Evolutionary conservation across 1,284 basidiomycete species (phyloP), one percentile per base, ranked within the genome.

Genomic region (Ceratobasidium sp.): DNA sequence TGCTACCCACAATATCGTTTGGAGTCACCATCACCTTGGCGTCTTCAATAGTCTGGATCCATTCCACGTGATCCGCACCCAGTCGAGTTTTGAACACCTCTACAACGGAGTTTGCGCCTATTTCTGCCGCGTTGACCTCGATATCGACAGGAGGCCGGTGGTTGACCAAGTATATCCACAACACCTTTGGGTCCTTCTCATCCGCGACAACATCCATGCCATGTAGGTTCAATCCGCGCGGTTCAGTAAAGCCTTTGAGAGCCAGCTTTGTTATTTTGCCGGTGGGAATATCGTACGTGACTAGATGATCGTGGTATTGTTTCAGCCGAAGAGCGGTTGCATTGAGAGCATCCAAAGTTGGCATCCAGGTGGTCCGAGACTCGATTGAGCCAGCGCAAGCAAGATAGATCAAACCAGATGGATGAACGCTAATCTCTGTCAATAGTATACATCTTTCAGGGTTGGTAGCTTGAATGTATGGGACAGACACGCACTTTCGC

Each of bases 181-280:
- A 83, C 47, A 86, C 81, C 19, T 83, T 81, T 2, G 87, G 82
- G 77, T 89, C 82, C 2, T 83, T 79, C 1, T 82, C 78, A 1
- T 89, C 89, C 2, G 86, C 84, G 3, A 91, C 90, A 22, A 93
- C 87, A 74, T 92, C 91, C 87, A 94, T 89, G 11, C 91, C 92
- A 78, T 93, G 91, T 17, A 90, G 78, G 41, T 88, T 88, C 54
- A 93, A 82, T 0, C 87, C 88, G 9, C 85, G 83, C n/a, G 76
- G 73, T 24, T 79, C 75, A 15, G 82, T 79, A 79, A 85, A 86
- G 36, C 83, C 84, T 2, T 80, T 77, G 8, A 89, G 80, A 14
- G 81, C 78, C 62, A 93, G 84, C 41, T 84, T 86, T 9, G 84
- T 88, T 74, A 80, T 78, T 44, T 81, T 83, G 2, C 87, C 85